phyloP scores from a whole-genome alignment of 2,329 filamentous ascomycete genomes.

The Nemania abortiva region DNA sequence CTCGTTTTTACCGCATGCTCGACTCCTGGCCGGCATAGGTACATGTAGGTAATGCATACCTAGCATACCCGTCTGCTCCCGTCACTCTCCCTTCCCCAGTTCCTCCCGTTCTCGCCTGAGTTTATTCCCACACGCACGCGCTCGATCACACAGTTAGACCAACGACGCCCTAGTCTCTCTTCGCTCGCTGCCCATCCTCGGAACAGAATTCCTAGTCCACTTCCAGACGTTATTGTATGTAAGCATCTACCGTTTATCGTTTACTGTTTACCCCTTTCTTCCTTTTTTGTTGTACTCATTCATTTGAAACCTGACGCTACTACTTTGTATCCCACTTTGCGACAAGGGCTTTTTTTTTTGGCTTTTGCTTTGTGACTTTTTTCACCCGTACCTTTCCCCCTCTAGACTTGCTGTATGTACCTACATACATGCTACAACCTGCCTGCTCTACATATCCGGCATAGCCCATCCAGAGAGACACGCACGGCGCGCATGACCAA shows the following conservation, averaged over 20 bases:
- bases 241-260: conserved; percentile 9
- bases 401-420: neutral
- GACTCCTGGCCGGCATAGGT: neutral
- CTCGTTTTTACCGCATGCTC: conserved; percentile 7
- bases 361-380: conserved; percentile 8
- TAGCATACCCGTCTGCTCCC: neutral
- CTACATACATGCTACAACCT: conserved; percentile 4
- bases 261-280: conserved; percentile 25
- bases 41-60: neutral
- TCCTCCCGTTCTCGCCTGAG: conserved; percentile 36
- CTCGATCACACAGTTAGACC: conserved; percentile 35
- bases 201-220: conserved; percentile 29
- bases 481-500: conserved; percentile 36
- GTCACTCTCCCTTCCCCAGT: conserved; percentile 25
- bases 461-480: conserved; percentile 11
- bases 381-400: neutral
- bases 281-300: conserved; percentile 29
- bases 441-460: conserved; percentile 1
- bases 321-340: conserved; percentile 17
- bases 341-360: conserved; percentile 28
- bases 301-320: conserved; percentile 34
- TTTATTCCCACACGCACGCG: conserved; percentile 32
- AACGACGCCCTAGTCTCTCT: conserved; percentile 25
- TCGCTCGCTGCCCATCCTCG: conserved; percentile 32
- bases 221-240: conserved; percentile 22